Evolutionary conservation across 2,329 filamentous ascomycete species (phyloP), one percentile per base, ranked within the genome.

Genomic region (Beauveria sp.): DNA sequence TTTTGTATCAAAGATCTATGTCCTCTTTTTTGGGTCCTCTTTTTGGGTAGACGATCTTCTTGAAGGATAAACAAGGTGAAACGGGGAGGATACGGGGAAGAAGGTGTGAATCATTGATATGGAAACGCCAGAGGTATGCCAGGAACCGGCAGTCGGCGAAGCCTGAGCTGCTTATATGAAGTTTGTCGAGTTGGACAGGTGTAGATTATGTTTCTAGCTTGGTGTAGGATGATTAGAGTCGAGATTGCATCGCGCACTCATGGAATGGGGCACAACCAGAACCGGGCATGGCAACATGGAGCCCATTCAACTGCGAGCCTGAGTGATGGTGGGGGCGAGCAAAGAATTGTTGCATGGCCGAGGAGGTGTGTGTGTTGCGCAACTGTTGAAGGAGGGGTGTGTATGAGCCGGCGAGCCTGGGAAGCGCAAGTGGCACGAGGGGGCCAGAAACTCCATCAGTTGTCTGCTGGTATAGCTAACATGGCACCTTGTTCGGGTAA

Each of bases 221-320:
- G 57, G 48, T 43, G 46, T 53, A 60, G 57, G 46, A 60, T 60
- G 48, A 53, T 51, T 60, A 52, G 48, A 45, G 57, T 60, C 57
- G 28, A 60, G 57, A 60, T 52, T 60, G 40, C 49, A 53, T 60
- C 57, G 57, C 18, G 49, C 48, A 31, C 31, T 43, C 56, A 6
- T 42, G 57, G 10, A 52, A 45, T 16, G 40, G 57, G 57, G 57
- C 48, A 26, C 18, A 22, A 34, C 46, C 56, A 60, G 34, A n/a
- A 18, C 24, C 18, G 49, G 40, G 46, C 38, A 53, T 51, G 57
- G 57, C 40, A 60, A 45, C 57, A 60, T 51, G 57, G 56, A 60
- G 49, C 40, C 26, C 48, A 16, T 59, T 51, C 20, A n/a, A 40
- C 38, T 46, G 22, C 38, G 38, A 60, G 48, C 31, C 31, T 50